Evolutionary conservation across 495 filamentous ascomycete species (phyloP).

Genomic region (Usnea hakonensis): DNA sequence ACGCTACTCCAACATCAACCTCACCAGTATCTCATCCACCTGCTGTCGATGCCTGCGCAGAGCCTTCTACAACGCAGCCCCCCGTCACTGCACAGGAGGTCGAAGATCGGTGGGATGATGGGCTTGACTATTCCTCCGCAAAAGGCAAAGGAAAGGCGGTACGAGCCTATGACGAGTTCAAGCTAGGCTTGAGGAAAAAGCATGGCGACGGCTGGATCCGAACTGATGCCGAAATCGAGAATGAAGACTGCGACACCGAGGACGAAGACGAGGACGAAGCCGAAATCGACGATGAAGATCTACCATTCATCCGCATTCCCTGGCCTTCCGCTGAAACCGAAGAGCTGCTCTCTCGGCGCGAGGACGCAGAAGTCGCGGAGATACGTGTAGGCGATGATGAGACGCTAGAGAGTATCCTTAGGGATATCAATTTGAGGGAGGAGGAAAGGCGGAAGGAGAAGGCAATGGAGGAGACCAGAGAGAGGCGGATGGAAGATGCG

Average conservation of each 20-base stretch:
- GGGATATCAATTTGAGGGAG: background rate
- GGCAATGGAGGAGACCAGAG: background rate
- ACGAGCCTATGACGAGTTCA: slow-evolving; percentile 1
- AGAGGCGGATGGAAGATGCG: background rate
- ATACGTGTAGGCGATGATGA: slow-evolving; percentile 10
- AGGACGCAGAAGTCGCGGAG: slow-evolving; percentile 2
- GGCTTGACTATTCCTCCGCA: slow-evolving; percentile 1
- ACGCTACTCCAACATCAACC: too few species aligned
- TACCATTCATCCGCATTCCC: background rate
- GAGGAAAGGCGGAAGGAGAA: background rate
- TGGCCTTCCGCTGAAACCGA: background rate
- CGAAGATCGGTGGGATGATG: background rate
- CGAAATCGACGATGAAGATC: background rate
- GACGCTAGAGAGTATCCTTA: slow-evolving; percentile 1
- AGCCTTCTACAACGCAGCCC: background rate
- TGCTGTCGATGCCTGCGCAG: background rate
- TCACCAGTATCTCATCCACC: too few species aligned
- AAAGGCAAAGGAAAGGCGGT: slow-evolving; percentile 7
- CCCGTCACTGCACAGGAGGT: background rate
- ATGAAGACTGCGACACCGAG: background rate
- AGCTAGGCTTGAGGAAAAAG: background rate
- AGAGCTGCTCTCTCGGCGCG: background rate
- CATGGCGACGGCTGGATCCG: background rate
- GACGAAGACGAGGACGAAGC: background rate
- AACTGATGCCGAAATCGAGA: background rate